Evolutionary conservation across 441 rosid species (phyloP), one percentile per base, ranked within the genome.

Genomic region (Adansonia madagascariensis): DNA sequence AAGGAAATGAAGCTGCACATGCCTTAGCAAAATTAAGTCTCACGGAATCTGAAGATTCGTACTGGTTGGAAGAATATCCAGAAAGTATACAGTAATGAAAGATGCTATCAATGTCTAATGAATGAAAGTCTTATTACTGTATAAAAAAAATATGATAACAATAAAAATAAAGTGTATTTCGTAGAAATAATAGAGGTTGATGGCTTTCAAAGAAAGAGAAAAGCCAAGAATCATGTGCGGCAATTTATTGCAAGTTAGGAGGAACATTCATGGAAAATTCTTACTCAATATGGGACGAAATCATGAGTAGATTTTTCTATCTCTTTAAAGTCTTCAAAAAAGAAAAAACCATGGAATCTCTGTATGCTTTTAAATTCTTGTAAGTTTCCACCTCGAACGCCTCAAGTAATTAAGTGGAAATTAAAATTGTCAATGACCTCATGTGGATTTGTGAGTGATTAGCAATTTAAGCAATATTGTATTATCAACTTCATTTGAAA

Each of bases 181-280:
- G 60, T 60, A 27, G 65, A 61, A 61, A 27, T 24, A 24, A 10
- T 50, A 52, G 46, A 52, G 60, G 8, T 8, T 50, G 24, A 66
- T 66, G 50, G 18, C 4, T 17, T 66, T 43, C 52, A 17, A 9
- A 44, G 53, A 43, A 43, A 66, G 2, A 18, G 15, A 27, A 3
- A 35, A n/a, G 9, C 5, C 61, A 27, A n/a, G 47, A 39, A 64
- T 66, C 31, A 43, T 17, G 15, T 43, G 71, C 31, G 7, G 0
- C 31, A 44, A 18, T 20, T 41, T 31, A 0, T 0, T 43, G n/a
- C 15, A 43, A 43, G 8, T 65, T 6, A 9, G 8, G 9, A 65
- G 15, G 71, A 66, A 66, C 71, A 66, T 66, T 66, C 71, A 66
- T 1, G 31, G 35, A 35, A 64, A 53, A 18, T 59, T 61, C 24